phyloP scores from a whole-genome alignment of 1,139 yeast genomes.

The Eremothecium gossypii region DNA sequence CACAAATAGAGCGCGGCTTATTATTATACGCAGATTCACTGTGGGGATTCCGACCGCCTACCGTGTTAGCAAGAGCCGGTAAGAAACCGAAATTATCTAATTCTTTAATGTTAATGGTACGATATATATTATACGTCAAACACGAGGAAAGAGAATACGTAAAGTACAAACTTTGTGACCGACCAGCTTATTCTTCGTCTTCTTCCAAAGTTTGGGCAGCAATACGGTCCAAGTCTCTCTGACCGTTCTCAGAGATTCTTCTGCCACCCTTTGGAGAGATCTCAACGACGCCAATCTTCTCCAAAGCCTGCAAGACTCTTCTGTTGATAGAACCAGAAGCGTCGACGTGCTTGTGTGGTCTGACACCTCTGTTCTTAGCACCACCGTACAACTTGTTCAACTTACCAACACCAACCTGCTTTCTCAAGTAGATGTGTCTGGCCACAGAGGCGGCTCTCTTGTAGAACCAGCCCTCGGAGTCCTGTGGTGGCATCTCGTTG shows the following conservation, averaged over 20 bases:
- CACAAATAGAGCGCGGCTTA: too few species aligned
- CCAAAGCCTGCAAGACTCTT: constrained; percentile 95
- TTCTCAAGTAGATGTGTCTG: constrained; percentile 99
- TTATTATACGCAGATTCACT: neutral
- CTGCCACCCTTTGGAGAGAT: constrained; percentile 98
- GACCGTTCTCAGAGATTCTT: constrained; percentile 98
- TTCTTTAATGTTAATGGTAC: constrained; percentile 1
- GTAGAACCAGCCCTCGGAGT: constrained; percentile 99
- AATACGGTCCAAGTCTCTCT: constrained; percentile 99
- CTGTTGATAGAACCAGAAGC: constrained; percentile 99
- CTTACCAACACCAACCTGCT: constrained; percentile 98
- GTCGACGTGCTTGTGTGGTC: constrained; percentile 98
- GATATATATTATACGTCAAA: constrained; percentile 5
- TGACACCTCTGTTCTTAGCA: constrained; percentile 97
- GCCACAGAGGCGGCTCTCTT: constrained; percentile 99
- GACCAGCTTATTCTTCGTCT: constrained; percentile 49
- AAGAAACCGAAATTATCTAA: neutral
- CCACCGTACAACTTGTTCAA: constrained; percentile 99
- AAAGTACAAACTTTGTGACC: constrained; percentile 3
- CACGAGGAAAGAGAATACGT: constrained; percentile 3
- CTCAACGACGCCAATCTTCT: constrained; percentile 96
- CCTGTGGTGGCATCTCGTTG: constrained; percentile 99
- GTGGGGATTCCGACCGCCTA: too few species aligned
- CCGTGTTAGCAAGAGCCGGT: too few species aligned
- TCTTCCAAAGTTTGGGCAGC: constrained; percentile 97